Evolutionary conservation across 2,329 filamentous ascomycete genomes (phyloP), one percentile per base, ranked within the genome.

Genomic region (Alternaria sp.): DNA sequence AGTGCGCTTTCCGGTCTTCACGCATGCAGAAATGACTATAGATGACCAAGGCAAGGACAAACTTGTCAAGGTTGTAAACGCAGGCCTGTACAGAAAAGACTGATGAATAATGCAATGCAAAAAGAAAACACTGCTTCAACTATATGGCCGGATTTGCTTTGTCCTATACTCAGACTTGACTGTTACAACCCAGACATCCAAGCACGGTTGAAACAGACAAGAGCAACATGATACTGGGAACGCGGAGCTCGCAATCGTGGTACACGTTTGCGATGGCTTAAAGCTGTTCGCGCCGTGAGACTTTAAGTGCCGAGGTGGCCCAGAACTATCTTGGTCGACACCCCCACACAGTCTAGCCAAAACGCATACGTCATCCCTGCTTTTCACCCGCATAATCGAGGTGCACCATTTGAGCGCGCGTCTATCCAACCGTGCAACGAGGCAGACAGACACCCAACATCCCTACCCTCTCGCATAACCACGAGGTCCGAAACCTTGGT

Each of bases 281-380:
- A 49, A 49, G 46, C 30, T 49, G 46, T n/a, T 49, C 20, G 46
- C 22, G 46, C 46, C 30, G 30, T 32, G 22, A 22, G 30, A 24
- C 30, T 49, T 22, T 24, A 26, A 26, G 46, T 26, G 46, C 46
- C 32, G 46, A 38, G 30, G 46, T 36, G 46, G 46, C 30, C 32
- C 32, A 49, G 30, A 49, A 36, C 46, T 26, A 36, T 49, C 36
- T 24, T 38, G 30, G 20, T 36, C 30, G 26, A 53, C 38, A 52
- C 53, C 58, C 52, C 58, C 42, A 39, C 44, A 62, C 47, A 46
- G 63, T 63, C n/a, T 26, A 54, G 59, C 38, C 65, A 63, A 26
- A 26, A 53, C 49, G 56, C 26, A 54, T 63, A 68, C 63, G 63
- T 67, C 64, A 68, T 64, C 64, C 64, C 59, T 62, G 61, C 44